phyloP scores from a whole-genome alignment of 2,329 filamentous ascomycete species.

The Cladosporium sp. region DNA sequence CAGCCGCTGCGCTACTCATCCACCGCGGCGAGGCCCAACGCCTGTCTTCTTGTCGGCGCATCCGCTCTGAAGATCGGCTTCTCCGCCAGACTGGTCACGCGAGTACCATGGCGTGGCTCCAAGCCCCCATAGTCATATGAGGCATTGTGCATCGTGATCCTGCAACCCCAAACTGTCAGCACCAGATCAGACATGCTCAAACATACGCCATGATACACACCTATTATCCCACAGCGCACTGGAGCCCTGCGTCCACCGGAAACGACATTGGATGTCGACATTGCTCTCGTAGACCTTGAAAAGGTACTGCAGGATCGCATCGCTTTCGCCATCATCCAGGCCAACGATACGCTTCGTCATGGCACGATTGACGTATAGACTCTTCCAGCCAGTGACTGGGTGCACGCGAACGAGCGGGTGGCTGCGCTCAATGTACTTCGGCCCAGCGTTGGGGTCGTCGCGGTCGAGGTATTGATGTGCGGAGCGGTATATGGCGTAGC shows the following conservation, averaged over 20 bases:
- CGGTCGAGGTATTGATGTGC: constrained; percentile 64
- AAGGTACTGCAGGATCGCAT: neutral
- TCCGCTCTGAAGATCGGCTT: constrained; percentile 63
- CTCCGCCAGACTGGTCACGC: constrained; percentile 68
- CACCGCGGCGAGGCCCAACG: constrained; percentile 58
- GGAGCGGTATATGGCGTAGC: constrained; percentile 64
- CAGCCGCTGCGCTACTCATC: constrained; percentile 26
- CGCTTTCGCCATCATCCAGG: constrained; percentile 7
- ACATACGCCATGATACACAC: neutral
- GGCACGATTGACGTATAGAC: constrained; percentile 9
- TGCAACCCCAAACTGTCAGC: neutral
- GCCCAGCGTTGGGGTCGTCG: constrained; percentile 4
- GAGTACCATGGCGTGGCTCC: constrained; percentile 65
- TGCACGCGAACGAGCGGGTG: constrained; percentile 10
- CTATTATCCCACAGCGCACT: constrained; percentile 70
- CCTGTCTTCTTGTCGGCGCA: constrained; percentile 64
- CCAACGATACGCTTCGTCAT: constrained; percentile 12
- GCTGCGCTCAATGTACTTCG: constrained; percentile 1
- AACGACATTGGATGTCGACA: constrained; percentile 67
- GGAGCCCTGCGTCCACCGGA: constrained; percentile 65
- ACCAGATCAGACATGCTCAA: neutral
- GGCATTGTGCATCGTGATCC: constrained; percentile 61
- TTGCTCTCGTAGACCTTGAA: constrained; percentile 62
- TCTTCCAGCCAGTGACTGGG: constrained; percentile 7
- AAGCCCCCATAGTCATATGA: constrained; percentile 68